Conservation (phyloP, 768 basidiomycete species). For the Mycena epipterygia region DNA sequence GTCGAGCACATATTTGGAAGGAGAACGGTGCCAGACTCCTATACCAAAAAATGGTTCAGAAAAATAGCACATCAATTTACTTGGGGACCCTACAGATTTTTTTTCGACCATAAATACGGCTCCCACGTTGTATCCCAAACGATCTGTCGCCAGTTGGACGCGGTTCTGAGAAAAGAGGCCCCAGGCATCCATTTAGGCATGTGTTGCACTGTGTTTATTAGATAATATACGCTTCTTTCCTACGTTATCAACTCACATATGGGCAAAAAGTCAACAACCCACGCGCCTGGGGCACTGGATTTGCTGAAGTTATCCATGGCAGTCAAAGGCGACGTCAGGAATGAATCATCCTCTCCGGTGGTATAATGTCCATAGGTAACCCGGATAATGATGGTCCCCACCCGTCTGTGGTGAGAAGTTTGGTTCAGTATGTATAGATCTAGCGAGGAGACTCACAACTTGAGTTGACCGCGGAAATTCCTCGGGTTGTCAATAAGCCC, state of each 20-base stretch:
- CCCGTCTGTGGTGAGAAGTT: not conserved
- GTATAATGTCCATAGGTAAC: constrained; percentile 4
- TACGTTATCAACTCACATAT: not conserved
- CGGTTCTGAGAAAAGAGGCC: not conserved
- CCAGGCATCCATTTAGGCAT: constrained; percentile 15
- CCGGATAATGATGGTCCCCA: constrained; percentile 8
- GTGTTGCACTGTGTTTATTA: constrained; percentile 9
- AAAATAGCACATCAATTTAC: not conserved
- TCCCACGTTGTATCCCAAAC: not conserved
- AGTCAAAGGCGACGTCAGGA: constrained; percentile 45
- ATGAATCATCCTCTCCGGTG: constrained; percentile 38
- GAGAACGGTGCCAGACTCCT: not conserved
- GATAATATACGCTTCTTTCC: not conserved
- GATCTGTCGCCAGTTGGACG: not conserved
- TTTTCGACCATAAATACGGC: constrained; percentile 16
- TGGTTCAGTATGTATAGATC: not conserved
- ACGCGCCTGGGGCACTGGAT: constrained; percentile 50
- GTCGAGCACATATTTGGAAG: constrained; percentile 7
- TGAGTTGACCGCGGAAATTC: not conserved
- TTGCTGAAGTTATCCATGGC: constrained; percentile 50
- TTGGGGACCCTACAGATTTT: not conserved
- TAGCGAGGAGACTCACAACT: not conserved
- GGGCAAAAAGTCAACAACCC: constrained; percentile 48
- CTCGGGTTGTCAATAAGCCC: not conserved
- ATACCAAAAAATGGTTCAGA: not conserved